Evolutionary conservation across 2,329 filamentous ascomycete species (phyloP).

Genomic region (Beauveria rudraprayagi): DNA sequence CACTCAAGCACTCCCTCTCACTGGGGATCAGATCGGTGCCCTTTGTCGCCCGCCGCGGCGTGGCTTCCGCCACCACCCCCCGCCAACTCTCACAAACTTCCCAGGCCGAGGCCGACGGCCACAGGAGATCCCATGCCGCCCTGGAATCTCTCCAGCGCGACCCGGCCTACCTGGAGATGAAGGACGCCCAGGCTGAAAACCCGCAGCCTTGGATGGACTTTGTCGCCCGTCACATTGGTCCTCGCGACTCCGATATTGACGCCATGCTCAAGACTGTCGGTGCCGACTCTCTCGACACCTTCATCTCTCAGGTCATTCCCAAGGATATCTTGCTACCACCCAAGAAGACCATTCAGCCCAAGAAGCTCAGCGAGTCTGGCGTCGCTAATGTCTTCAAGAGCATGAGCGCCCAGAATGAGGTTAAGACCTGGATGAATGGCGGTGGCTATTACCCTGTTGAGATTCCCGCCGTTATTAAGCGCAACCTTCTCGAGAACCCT

Average conservation of each 20-base stretch:
- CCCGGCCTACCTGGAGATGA: constrained; percentile 19
- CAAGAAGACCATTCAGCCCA: constrained; percentile 31
- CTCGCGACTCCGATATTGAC: constrained; percentile 58
- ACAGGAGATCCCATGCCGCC: constrained; percentile 9
- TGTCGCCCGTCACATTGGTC: constrained; percentile 78
- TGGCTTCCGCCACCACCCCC: constrained; percentile 7
- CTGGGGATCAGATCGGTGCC: constrained; percentile 14
- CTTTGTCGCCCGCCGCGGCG: constrained; percentile 11
- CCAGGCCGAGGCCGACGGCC: constrained; percentile 2
- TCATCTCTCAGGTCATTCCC: constrained; percentile 78
- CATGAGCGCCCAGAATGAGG: constrained; percentile 28
- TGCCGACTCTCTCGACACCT: constrained; percentile 65
- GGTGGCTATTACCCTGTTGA: constrained; percentile 83
- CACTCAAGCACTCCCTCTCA: constrained; percentile 16
- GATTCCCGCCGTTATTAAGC: constrained; percentile 81
- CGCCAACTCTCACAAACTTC: constrained; percentile 13
- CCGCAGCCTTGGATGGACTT: constrained; percentile 39
- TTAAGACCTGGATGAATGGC: constrained; percentile 66
- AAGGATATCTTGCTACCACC: constrained; percentile 54
- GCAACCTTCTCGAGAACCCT: constrained; percentile 86
- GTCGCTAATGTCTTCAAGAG: constrained; percentile 22
- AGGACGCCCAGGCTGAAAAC: constrained; percentile 15
- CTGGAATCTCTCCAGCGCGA: constrained; percentile 16
- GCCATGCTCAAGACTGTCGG: constrained; percentile 76
- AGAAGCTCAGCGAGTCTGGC: constrained; percentile 42